These are phyloP conservation scores for Fusarium neocosmosporiellum DNA, from an alignment of 2,329 filamentous ascomycete species.

Conservation along the genomic window DNA sequence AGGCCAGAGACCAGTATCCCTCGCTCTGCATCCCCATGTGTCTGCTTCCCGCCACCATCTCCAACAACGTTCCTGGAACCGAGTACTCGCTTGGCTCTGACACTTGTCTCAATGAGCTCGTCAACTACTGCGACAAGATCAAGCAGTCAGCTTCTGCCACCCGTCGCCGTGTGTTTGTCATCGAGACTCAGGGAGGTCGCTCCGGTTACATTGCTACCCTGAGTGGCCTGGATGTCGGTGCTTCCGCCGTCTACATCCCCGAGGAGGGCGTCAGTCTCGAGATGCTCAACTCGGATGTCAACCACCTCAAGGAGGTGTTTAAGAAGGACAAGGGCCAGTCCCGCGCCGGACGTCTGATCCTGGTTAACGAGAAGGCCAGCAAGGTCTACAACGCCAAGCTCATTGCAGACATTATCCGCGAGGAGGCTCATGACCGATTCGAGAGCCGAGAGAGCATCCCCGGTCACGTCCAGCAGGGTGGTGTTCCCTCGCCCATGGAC, in stretches of 20 bases:
- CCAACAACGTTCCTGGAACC: constrained; percentile 97
- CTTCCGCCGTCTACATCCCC: constrained; percentile 93
- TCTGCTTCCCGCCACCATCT: constrained; percentile 94
- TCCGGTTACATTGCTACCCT: constrained; percentile 95
- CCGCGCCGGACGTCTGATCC: constrained; percentile 90
- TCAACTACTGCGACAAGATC: constrained; percentile 96
- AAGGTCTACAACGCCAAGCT: constrained; percentile 91
- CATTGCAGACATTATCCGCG: constrained; percentile 94
- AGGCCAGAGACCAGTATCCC: constrained; percentile 81
- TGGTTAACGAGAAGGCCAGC: constrained; percentile 96
- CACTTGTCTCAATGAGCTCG: constrained; percentile 94
- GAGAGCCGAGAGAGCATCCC: constrained; percentile 92
- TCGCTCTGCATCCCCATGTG: constrained; percentile 93
- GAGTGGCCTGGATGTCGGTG: constrained; percentile 90
- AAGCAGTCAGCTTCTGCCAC: constrained; percentile 96
- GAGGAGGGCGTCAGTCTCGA: constrained; percentile 95
- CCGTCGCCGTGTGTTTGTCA: constrained; percentile 93
- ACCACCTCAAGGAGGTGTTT: constrained; percentile 88
- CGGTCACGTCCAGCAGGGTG: constrained; percentile 94
- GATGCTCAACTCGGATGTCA: constrained; percentile 92
- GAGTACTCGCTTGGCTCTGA: constrained; percentile 98
- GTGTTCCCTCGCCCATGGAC: constrained; percentile 95
- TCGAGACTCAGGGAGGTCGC: constrained; percentile 95
- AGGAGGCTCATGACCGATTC: constrained; percentile 91
- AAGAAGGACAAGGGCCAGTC: constrained; percentile 86